These are phyloP conservation scores for Russula sp. DNA, from an alignment of 768 basidiomycete species.

Conservation along the genomic window DNA sequence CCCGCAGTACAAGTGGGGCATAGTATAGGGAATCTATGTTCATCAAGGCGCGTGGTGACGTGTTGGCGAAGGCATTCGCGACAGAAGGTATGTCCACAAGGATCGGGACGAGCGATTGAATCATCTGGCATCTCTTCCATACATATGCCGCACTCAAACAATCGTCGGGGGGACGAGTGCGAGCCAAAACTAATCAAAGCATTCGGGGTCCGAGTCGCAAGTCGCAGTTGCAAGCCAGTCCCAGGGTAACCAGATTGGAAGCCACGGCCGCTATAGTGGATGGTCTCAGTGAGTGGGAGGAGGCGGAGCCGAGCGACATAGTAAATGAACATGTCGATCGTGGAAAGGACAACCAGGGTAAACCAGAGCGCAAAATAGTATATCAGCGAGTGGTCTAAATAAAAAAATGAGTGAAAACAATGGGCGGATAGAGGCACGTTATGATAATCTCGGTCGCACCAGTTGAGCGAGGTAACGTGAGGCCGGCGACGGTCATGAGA, in stretches of 20 bases:
- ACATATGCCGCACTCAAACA: no score
- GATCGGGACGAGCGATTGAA: constrained; percentile 42
- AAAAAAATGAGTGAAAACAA: constrained; percentile 18
- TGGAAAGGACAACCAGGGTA: constrained; percentile 54
- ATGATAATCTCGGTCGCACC: constrained; percentile 55
- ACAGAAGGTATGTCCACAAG: constrained; percentile 55
- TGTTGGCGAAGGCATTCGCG: constrained; percentile 48
- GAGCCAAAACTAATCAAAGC: no score
- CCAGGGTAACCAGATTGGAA: constrained; percentile 75
- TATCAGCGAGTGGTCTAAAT: constrained; percentile 75
- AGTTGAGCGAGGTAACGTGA: constrained; percentile 83
- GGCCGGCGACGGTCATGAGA: constrained; percentile 83
- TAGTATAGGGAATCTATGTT: constrained; percentile 55
- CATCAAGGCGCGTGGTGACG: constrained; percentile 46
- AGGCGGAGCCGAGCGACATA: constrained; percentile 95
- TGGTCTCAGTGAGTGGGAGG: constrained; percentile 69
- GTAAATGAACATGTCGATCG: constrained; percentile 72
- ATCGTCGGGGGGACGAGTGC: no score
- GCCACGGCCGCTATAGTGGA: constrained; percentile 88
- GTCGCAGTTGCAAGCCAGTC: constrained; percentile 53
- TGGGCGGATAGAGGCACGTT: not conserved
- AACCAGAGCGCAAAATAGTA: constrained; percentile 88
- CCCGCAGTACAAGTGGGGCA: constrained; percentile 55
- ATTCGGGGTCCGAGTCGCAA: no score
- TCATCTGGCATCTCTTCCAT: constrained; percentile 46